Percentiles rank a stretch among this genome's conserved stretches.
Evolutionary conservation across 2,329 filamentous ascomycete genomes (phyloP).

Genomic region (Talaromyces sp.): DNA sequence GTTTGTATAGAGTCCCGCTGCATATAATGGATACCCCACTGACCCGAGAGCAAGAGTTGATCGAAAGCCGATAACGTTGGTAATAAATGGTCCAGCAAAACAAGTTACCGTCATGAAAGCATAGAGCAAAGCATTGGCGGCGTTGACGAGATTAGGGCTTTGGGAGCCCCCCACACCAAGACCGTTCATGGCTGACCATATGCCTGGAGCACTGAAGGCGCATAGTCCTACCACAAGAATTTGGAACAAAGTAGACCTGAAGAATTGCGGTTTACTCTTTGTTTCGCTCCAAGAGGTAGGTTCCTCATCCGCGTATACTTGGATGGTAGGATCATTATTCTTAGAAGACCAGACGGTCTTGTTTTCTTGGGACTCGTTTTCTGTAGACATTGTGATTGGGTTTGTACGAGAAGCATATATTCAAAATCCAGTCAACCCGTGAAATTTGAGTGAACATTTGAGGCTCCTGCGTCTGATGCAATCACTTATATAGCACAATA

Average conservation of each 20-base stretch:
- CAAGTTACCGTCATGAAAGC: slow-evolving; percentile 50
- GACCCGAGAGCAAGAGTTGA: slow-evolving; percentile 41
- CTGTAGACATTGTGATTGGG: not conserved
- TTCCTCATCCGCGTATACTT: not conserved
- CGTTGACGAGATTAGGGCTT: slow-evolving; percentile 51
- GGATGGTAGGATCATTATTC: not conserved
- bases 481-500: not conserved
- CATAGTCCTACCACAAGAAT: slow-evolving; percentile 42
- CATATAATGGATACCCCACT: slow-evolving; percentile 46
- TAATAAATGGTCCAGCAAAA: slow-evolving; percentile 45
- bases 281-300: not conserved
- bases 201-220: slow-evolving; percentile 45
- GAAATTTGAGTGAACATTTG: not conserved
- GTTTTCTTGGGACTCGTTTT: not conserved
- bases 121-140: slow-evolving; percentile 51
- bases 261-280: slow-evolving; percentile 24
- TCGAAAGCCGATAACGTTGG: slow-evolving; percentile 44
- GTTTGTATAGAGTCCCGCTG: slow-evolving; percentile 50
- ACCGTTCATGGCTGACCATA: slow-evolving; percentile 48
- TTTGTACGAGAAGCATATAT: too few species aligned
- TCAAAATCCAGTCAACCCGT: not conserved
- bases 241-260: slow-evolving; percentile 47
- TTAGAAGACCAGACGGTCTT: not conserved
- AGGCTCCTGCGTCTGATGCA: not conserved
- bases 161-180: slow-evolving; percentile 45